Percentiles rank a stretch among this genome's conserved stretches.
These are phyloP conservation scores for Venturia oleaginea DNA, from an alignment of 2,329 filamentous ascomycete species.

Conservation along the genomic window DNA sequence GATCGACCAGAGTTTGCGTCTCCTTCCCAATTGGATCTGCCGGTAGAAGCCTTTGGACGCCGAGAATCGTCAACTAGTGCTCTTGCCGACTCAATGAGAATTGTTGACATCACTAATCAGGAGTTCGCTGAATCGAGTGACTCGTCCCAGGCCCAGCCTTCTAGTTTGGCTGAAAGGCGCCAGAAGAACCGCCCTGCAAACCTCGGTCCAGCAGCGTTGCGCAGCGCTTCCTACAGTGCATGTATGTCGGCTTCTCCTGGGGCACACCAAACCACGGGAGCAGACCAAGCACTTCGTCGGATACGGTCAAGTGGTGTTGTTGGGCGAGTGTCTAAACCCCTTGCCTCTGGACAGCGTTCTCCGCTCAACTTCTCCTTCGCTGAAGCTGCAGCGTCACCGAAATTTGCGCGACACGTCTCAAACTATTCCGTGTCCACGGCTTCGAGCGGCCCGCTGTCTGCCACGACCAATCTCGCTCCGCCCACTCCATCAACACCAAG, in stretches of 20 bases:
- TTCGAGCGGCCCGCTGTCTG: conserved; percentile 13
- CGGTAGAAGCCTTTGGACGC: conserved; percentile 4
- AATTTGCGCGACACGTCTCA: conserved; percentile 32
- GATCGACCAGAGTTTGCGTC: neutral
- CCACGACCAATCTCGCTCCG: conserved; percentile 35
- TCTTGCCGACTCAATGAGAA: conserved; percentile 30
- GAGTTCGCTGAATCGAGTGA: conserved; percentile 10
- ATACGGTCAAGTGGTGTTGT: conserved; percentile 39
- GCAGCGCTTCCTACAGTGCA: conserved; percentile 34
- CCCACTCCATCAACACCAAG: conserved; percentile 39
- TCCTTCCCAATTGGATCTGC: neutral
- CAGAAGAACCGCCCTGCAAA: conserved; percentile 32
- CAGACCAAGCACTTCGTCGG: conserved; percentile 34
- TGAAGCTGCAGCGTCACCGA: conserved; percentile 39
- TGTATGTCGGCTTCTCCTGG: conserved; percentile 32
- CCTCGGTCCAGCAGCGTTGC: conserved; percentile 29
- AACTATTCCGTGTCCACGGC: conserved; percentile 25
- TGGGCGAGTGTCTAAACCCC: conserved; percentile 40
- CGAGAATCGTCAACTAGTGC: conserved; percentile 28
- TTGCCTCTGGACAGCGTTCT: conserved; percentile 39
- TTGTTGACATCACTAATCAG: conserved; percentile 28
- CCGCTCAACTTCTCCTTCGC: conserved; percentile 37
- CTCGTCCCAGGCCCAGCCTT: conserved; percentile 18
- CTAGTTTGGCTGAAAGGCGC: conserved; percentile 33
- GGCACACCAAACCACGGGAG: conserved; percentile 16